phyloP scores from a whole-genome alignment of 2,329 filamentous ascomycete species.

The Monilinia polystroma region DNA sequence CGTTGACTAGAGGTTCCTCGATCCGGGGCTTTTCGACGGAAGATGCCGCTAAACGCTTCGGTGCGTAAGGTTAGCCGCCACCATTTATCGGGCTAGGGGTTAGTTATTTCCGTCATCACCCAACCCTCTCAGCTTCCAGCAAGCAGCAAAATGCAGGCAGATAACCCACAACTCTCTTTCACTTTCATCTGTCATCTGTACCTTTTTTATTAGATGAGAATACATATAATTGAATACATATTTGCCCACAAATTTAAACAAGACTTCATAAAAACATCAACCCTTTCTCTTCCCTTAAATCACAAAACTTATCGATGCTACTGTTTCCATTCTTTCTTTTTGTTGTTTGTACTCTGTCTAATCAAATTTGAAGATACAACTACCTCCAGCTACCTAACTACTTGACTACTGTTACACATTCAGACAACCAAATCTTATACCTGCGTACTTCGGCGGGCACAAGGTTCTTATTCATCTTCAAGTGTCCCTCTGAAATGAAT shows the following conservation, averaged over 20 bases:
- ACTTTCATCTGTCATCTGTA: neutral
- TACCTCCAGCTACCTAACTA: neutral
- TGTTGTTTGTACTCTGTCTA: constrained; percentile 10
- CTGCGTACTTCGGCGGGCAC: neutral
- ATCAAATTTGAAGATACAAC: constrained; percentile 6
- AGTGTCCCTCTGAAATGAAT: neutral
- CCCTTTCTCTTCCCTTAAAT: neutral
- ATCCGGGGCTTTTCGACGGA: constrained; percentile 15
- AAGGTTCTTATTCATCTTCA: neutral
- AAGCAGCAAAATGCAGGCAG: constrained; percentile 7
- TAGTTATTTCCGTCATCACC: constrained; percentile 17
- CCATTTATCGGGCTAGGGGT: neutral
- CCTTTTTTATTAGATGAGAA: constrained; percentile 11
- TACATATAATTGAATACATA: constrained; percentile 9
- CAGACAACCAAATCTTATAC: constrained; percentile 3
- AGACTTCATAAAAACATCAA: constrained; percentile 2
- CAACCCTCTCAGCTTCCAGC: constrained; percentile 1
- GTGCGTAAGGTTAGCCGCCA: constrained; percentile 4
- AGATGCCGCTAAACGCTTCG: constrained; percentile 21
- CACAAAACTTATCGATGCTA: constrained; percentile 4
- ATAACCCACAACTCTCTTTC: neutral
- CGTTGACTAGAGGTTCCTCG: constrained; percentile 25
- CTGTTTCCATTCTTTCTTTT: constrained; percentile 14
- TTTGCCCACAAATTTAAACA: neutral
- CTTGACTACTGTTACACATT: neutral